Conservation (phyloP, 148 eudicot genomes). For the Amaranthus cruentus region DNA sequence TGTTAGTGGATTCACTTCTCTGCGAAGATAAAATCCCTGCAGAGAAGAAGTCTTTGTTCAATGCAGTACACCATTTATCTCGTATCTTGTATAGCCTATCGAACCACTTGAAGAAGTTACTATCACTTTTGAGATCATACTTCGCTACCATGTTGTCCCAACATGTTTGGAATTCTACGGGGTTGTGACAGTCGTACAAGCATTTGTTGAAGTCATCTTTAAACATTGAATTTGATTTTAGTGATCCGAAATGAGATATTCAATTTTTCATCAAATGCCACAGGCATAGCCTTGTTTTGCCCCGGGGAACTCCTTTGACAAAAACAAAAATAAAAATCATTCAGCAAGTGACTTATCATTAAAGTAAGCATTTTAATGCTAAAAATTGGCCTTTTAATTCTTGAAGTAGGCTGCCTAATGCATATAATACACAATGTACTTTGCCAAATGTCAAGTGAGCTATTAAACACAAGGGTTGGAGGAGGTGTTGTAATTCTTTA, state of each 20-base stretch:
- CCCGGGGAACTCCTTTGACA: not conserved
- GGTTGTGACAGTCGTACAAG: not conserved
- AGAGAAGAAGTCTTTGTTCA: not conserved
- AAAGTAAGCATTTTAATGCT: too few species aligned
- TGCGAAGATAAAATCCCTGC: not conserved
- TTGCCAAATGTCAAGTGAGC: too few species aligned
- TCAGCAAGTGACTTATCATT: too few species aligned
- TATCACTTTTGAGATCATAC: not conserved
- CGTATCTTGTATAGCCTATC: not conserved
- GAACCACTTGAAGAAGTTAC: not conserved
- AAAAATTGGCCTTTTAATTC: too few species aligned
- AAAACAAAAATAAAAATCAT: too few species aligned
- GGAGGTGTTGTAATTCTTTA: too few species aligned
- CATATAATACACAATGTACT: too few species aligned
- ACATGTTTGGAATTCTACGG: not conserved
- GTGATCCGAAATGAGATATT: not conserved
- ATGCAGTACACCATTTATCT: conserved; percentile 2
- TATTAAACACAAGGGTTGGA: too few species aligned
- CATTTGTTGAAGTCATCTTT: not conserved
- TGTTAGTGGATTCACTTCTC: not conserved
- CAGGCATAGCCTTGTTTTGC: not conserved
- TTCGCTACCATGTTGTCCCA: not conserved
- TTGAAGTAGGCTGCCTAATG: too few species aligned
- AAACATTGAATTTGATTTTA: not conserved
- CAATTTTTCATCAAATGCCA: not conserved